Conservation (phyloP, 441 rosid species). For the Populus trichocarpa region DNA sequence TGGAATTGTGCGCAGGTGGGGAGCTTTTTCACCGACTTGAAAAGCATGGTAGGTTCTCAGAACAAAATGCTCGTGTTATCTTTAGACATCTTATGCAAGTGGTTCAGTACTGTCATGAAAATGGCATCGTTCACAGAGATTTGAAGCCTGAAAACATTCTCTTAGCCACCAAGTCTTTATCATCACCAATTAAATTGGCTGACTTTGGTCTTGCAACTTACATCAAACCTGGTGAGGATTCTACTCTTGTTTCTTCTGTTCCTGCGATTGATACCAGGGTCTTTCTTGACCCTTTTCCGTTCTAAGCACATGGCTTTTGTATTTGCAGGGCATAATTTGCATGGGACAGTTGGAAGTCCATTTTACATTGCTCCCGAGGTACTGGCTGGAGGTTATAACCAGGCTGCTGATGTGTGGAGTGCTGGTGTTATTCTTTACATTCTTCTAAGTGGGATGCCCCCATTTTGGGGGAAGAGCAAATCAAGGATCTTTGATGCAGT, state of each 20-base stretch:
- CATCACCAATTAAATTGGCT: constrained; percentile 79
- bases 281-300: neutral
- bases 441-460: constrained; percentile 85
- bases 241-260: neutral
- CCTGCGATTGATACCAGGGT: neutral
- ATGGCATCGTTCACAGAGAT: constrained; percentile 82
- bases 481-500: constrained; percentile 82
- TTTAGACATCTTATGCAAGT: constrained; percentile 47
- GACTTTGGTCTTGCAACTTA: constrained; percentile 96
- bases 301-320: constrained; percentile 13
- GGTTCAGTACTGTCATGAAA: constrained; percentile 77
- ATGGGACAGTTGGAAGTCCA: constrained; percentile 88
- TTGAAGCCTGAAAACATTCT: constrained; percentile 83
- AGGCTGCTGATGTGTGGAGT: constrained; percentile 95
- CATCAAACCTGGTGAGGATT: constrained; percentile 53
- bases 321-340: constrained; percentile 56
- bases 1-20: constrained; percentile 26
- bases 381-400: constrained; percentile 65
- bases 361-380: constrained; percentile 94
- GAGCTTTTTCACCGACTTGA: constrained; percentile 73
- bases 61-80: constrained; percentile 51
- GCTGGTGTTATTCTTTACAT: constrained; percentile 82
- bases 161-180: constrained; percentile 56
- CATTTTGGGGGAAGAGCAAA: constrained; percentile 86
- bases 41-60: constrained; percentile 67